Percentiles rank a stretch among this genome's conserved stretches.
These are phyloP conservation scores for Silene noctiflora DNA, from an alignment of 179 eudicot species.

Conservation along the genomic window DNA sequence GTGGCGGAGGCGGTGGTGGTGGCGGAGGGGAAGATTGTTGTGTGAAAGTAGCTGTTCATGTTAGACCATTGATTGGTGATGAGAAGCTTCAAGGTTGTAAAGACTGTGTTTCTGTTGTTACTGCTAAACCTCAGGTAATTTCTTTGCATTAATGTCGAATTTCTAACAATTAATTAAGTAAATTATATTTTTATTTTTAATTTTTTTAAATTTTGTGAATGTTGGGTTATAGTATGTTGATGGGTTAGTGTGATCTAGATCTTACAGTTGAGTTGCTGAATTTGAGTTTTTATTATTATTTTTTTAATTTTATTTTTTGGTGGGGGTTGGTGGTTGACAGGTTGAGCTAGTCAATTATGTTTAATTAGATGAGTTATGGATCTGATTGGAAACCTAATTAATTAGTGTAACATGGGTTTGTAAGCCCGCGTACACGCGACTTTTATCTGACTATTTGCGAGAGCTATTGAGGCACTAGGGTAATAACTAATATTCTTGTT, in stretches of 20 bases:
- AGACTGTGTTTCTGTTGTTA: conserved; percentile 78
- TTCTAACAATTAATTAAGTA: neutral
- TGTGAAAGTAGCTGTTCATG: conserved; percentile 92
- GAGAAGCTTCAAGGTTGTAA: conserved; percentile 89
- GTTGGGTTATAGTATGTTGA: neutral
- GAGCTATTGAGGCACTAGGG: neutral
- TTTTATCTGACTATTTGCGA: neutral
- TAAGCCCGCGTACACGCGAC: neutral
- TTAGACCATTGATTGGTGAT: conserved; percentile 89
- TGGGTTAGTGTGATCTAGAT: conserved; percentile 33
- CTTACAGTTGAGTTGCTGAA: conserved; percentile 17
- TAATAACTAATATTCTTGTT: neutral
- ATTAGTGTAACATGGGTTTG: neutral
- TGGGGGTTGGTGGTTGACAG: neutral
- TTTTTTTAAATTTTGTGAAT: neutral
- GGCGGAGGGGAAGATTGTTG: conserved; percentile 54
- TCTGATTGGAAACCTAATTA: neutral
- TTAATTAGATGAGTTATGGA: neutral
- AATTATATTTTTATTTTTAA: neutral
- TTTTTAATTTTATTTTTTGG: neutral
- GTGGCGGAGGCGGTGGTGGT: too few species aligned
- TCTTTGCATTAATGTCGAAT: neutral
- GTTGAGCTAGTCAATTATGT: conserved; percentile 9
- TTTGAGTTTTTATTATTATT: neutral
- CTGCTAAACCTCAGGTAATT: conserved; percentile 79